Conservation (phyloP, 768 basidiomycete species). For the Phaeolepiota aurea region DNA sequence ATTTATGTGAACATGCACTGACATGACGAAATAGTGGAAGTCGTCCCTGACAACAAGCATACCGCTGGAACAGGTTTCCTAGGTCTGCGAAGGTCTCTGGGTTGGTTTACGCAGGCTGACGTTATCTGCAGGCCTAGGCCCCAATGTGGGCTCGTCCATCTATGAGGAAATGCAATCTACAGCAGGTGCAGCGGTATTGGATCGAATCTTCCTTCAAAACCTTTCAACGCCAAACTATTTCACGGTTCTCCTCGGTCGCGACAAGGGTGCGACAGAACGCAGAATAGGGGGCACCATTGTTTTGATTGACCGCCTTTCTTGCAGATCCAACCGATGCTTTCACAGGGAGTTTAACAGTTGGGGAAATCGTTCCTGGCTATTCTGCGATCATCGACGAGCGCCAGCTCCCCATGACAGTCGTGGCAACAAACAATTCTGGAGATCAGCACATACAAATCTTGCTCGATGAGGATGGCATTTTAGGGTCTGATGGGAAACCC, state of each 20-base stretch:
- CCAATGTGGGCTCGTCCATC: slow-evolving; percentile 42
- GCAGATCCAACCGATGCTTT: slow-evolving; percentile 40
- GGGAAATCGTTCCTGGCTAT: slow-evolving; percentile 45
- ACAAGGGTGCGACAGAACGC: slow-evolving; percentile 20
- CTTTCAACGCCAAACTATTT: slow-evolving; percentile 50
- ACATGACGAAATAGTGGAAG: slow-evolving; percentile 26
- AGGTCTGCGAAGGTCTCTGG: neutral
- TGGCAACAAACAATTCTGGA: slow-evolving; percentile 18
- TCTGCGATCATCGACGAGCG: slow-evolving; percentile 40
- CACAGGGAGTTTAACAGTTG: slow-evolving; percentile 56
- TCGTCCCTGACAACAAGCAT: slow-evolving; percentile 21
- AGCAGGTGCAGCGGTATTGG: slow-evolving; percentile 45
- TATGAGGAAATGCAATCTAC: slow-evolving; percentile 20
- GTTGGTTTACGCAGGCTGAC: neutral
- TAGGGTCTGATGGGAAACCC: slow-evolving; percentile 49
- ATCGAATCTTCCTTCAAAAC: slow-evolving; percentile 59
- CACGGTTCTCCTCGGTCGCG: slow-evolving; percentile 56
- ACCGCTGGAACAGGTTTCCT: neutral
- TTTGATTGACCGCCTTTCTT: neutral
- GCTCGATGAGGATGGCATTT: slow-evolving; percentile 52
- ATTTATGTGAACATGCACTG: neutral
- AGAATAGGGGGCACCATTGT: neutral
- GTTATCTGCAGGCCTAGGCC: slow-evolving; percentile 54
- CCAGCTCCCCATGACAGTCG: slow-evolving; percentile 36
- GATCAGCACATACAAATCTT: slow-evolving; percentile 62